These are phyloP conservation scores for Plasmodium gaboni DNA, from an alignment of 169 alveolate genomes.

Conservation along the genomic window DNA sequence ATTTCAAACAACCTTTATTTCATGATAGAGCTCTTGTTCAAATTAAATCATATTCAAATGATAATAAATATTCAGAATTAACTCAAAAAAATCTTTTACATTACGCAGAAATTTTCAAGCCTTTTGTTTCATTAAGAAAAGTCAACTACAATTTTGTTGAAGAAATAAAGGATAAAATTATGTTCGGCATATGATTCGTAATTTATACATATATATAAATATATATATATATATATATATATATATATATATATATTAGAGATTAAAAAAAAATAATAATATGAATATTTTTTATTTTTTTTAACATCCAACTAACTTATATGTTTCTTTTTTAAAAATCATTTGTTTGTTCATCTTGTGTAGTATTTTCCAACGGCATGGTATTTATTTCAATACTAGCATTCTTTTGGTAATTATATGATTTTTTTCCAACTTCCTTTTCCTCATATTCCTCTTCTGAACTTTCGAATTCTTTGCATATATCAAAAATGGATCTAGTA, in stretches of 20 bases:
- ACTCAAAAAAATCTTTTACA: conserved; percentile 65
- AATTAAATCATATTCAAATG: conserved; percentile 49
- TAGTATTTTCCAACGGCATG: conserved; percentile 1
- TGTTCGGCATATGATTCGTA: not conserved
- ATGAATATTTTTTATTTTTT: not conserved
- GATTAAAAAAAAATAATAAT: too few relatives aligned
- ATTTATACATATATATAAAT: not conserved
- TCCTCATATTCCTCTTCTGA: conserved; percentile 43
- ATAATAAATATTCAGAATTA: conserved; percentile 57
- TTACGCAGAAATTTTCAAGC: conserved; percentile 72
- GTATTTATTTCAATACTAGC: conserved; percentile 56
- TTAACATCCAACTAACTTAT: not conserved
- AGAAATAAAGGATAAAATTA: conserved; percentile 28
- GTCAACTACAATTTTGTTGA: conserved; percentile 50
- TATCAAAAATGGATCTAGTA: conserved; percentile 25
- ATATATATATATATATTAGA: not conserved
- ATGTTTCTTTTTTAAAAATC: not conserved
- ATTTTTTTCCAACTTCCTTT: conserved; percentile 3
- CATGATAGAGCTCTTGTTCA: conserved; percentile 67
- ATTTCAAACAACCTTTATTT: conserved; percentile 42
- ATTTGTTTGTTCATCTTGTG: conserved; percentile 1
- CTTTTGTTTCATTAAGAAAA: conserved; percentile 54
- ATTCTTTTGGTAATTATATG: not conserved
- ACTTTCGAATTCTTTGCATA: conserved; percentile 69
- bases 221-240: conserved; percentile 2